Evolutionary conservation across 2,329 filamentous ascomycete species (phyloP).

Genomic region (Sporothrix curviconia): DNA sequence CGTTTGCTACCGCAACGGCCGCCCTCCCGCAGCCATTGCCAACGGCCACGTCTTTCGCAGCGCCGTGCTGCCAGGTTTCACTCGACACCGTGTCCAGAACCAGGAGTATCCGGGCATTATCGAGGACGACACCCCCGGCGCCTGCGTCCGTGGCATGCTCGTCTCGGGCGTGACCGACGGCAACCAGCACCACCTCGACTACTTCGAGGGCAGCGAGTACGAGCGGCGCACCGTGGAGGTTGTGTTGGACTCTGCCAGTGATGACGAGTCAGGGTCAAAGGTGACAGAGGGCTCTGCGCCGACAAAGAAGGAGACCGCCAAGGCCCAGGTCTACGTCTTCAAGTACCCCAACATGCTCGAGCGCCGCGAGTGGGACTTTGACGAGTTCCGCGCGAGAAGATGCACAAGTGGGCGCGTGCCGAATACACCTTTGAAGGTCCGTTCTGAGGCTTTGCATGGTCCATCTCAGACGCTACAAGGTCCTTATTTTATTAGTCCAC

Average conservation of each 20-base stretch:
- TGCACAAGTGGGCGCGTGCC: conserved; percentile 47
- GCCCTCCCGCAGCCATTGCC: conserved; percentile 41
- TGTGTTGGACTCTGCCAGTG: conserved; percentile 33
- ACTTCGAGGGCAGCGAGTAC: conserved; percentile 77
- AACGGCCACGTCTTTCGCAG: conserved; percentile 60
- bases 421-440: conserved; percentile 41
- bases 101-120: conserved; percentile 77
- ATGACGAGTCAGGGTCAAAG: too few species aligned
- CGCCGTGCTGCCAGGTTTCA: conserved; percentile 67
- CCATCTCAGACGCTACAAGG: not conserved
- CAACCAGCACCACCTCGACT: conserved; percentile 69
- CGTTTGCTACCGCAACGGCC: conserved; percentile 62
- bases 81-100: conserved; percentile 59
- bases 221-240: conserved; percentile 48
- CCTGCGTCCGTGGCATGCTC: conserved; percentile 64
- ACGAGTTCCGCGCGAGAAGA: conserved; percentile 74
- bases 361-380: conserved; percentile 78
- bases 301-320: conserved; percentile 33
- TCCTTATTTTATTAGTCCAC: too few species aligned
- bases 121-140: conserved; percentile 45
- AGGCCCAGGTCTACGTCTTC: conserved; percentile 62
- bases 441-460: too few species aligned
- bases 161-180: conserved; percentile 71
- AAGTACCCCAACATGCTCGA: conserved; percentile 50
- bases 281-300: not conserved